Evolutionary conservation across 441 rosid genomes (phyloP).

Genomic region (Populus hybrid): DNA sequence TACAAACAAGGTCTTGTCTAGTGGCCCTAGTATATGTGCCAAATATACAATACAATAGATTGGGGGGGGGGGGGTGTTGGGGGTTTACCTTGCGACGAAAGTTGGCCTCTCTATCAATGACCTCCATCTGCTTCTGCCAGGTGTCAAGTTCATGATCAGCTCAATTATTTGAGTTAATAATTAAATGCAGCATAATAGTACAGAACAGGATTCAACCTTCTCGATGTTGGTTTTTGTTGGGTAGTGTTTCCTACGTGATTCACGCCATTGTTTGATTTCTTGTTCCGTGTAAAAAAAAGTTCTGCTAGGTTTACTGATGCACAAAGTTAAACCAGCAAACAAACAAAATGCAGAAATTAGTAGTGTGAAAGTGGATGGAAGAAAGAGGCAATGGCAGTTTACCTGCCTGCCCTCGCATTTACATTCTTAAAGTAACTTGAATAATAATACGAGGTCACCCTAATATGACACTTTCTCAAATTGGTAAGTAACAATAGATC

Average conservation of each 20-base stretch:
- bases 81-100: constrained; percentile 55
- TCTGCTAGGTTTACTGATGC: constrained; percentile 25
- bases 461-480: no score
- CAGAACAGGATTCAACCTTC: constrained; percentile 49
- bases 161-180: constrained; percentile 6
- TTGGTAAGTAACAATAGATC: no score
- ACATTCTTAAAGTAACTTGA: no score
- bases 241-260: constrained; percentile 67
- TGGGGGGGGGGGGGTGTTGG: no score
- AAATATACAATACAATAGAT: no score
- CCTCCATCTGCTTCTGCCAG: constrained; percentile 46
- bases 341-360: background rate
- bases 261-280: constrained; percentile 79
- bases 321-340: background rate
- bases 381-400: background rate
- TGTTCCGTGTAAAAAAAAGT: constrained; percentile 40
- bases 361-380: background rate
- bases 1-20: constrained; percentile 6
- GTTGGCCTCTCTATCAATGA: constrained; percentile 43
- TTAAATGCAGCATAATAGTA: constrained; percentile 7
- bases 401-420: no score
- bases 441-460: no score
- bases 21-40: background rate
- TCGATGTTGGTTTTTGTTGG: constrained; percentile 58
- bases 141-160: constrained; percentile 22